Conservation (phyloP, 495 filamentous ascomycete genomes). For the Beverwykella pulmonaria region DNA sequence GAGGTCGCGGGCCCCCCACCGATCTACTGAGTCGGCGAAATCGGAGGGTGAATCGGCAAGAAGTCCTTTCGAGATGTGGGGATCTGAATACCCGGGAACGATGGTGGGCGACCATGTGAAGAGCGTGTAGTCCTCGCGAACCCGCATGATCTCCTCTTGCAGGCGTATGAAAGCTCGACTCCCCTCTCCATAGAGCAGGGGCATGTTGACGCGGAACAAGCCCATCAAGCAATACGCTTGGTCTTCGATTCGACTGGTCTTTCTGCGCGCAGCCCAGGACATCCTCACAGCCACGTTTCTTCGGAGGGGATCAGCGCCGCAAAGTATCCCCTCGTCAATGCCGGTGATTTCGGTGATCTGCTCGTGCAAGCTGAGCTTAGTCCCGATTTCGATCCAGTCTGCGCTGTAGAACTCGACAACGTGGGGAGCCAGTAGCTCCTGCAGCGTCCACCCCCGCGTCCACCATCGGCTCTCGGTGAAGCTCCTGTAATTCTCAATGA, state of each 20-base stretch:
- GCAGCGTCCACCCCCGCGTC: slow-evolving; percentile 27
- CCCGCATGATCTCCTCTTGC: slow-evolving; percentile 25
- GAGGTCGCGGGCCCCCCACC: neutral
- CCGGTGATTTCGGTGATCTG: slow-evolving; percentile 5
- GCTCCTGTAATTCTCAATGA: slow-evolving; percentile 9
- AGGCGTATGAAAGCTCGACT: slow-evolving; percentile 17
- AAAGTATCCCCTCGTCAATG: slow-evolving; percentile 6
- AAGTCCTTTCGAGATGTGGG: slow-evolving; percentile 8
- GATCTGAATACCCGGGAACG: neutral
- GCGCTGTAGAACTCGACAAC: slow-evolving; percentile 3
- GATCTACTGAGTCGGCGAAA: neutral
- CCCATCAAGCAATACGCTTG: slow-evolving; percentile 30
- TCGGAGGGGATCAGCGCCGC: neutral
- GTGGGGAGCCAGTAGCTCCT: slow-evolving; percentile 22
- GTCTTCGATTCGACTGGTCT: slow-evolving; percentile 35
- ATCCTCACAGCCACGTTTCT: slow-evolving; percentile 21
- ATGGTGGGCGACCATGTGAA: slow-evolving; percentile 7
- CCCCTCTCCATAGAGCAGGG: slow-evolving; percentile 23
- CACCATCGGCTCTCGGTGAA: slow-evolving; percentile 23
- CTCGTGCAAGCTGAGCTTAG: neutral
- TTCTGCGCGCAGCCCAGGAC: slow-evolving; percentile 38
- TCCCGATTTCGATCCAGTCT: neutral
- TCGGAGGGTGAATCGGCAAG: slow-evolving; percentile 9
- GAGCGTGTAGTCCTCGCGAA: slow-evolving; percentile 12
- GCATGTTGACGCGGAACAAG: slow-evolving; percentile 26